These are phyloP conservation scores for Malassezia japonica DNA, from an alignment of 1,284 basidiomycete species.

Conservation along the genomic window DNA sequence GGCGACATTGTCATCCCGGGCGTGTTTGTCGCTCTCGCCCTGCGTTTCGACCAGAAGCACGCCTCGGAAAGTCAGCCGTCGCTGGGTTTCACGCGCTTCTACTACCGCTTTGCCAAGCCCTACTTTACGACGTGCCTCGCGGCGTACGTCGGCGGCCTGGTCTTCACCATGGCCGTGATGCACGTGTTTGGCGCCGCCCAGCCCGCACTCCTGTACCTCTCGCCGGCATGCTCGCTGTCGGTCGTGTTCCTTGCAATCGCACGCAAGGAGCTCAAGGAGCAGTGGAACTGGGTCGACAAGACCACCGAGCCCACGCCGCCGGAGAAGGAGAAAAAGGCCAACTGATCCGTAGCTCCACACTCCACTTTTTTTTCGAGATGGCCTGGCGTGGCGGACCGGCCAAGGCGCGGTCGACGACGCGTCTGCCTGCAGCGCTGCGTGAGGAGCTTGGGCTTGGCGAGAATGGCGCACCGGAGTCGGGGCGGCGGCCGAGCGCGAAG, in stretches of 20 bases:
- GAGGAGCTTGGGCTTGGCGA: slow-evolving; percentile 34
- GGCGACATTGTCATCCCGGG: slow-evolving; percentile 85
- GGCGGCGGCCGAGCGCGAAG: background rate
- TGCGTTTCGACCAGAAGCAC: slow-evolving; percentile 69
- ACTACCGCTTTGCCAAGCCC: slow-evolving; percentile 56
- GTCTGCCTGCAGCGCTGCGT: slow-evolving; percentile 33
- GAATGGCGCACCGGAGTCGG: background rate
- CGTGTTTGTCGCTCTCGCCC: slow-evolving; percentile 74
- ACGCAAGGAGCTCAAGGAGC: slow-evolving; percentile 47
- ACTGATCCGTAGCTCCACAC: background rate
- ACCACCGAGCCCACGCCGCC: background rate
- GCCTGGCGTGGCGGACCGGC: slow-evolving; percentile 8
- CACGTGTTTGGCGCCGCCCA: slow-evolving; percentile 70
- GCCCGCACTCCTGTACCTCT: slow-evolving; percentile 81
- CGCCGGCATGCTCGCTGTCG: slow-evolving; percentile 53
- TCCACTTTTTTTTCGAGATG: slow-evolving; percentile 1
- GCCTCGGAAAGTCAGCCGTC: slow-evolving; percentile 48
- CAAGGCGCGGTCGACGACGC: slow-evolving; percentile 28
- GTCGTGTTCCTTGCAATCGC: slow-evolving; percentile 46
- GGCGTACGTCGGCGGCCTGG: slow-evolving; percentile 71
- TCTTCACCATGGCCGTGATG: slow-evolving; percentile 78
- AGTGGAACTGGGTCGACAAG: slow-evolving; percentile 37
- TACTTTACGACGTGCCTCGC: slow-evolving; percentile 67
- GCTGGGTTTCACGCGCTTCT: slow-evolving; percentile 25
- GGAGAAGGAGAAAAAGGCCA: background rate